Percentiles rank a stretch among this genome's conserved stretches.
These are phyloP conservation scores for Oryza officinalis DNA, from an alignment of 176 grass and related monocot genomes.

Conservation along the genomic window DNA sequence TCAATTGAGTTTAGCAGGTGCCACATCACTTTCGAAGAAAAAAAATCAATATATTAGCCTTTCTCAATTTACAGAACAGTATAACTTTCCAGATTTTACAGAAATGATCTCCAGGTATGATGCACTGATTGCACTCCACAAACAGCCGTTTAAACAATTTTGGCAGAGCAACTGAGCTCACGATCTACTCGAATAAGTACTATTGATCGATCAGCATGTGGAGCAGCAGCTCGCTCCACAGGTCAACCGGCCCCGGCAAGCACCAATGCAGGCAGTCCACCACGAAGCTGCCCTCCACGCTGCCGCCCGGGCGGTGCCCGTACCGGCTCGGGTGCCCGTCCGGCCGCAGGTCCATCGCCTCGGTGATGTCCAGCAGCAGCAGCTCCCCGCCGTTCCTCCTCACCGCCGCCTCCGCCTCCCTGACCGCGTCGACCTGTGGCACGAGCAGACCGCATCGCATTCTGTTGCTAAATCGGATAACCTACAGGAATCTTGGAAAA, in stretches of 20 bases:
- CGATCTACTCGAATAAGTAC: background rate
- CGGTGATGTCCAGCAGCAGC: constrained; percentile 61
- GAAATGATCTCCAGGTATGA: background rate
- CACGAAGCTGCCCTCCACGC: constrained; percentile 47
- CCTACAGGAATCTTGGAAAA: background rate
- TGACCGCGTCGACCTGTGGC: constrained; percentile 32
- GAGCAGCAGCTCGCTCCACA: constrained; percentile 60
- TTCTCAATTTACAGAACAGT: background rate
- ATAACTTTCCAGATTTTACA: background rate
- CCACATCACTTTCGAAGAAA: background rate
- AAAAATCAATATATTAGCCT: background rate
- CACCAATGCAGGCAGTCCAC: constrained; percentile 82
- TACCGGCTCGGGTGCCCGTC: constrained; percentile 79
- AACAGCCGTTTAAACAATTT: background rate
- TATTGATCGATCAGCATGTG: constrained; percentile 34
- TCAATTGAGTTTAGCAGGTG: background rate
- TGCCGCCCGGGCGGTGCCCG: constrained; percentile 50
- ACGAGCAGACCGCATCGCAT: background rate
- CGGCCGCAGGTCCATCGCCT: constrained; percentile 63
- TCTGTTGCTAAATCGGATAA: background rate
- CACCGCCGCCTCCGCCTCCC: constrained; percentile 33
- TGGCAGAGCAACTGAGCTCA: background rate
- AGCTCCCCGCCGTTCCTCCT: constrained; percentile 28
- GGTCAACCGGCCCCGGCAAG: constrained; percentile 63
- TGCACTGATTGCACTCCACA: background rate